Evolutionary conservation across 2,329 filamentous ascomycete species (phyloP).

Genomic region (Passalora sequoiae): DNA sequence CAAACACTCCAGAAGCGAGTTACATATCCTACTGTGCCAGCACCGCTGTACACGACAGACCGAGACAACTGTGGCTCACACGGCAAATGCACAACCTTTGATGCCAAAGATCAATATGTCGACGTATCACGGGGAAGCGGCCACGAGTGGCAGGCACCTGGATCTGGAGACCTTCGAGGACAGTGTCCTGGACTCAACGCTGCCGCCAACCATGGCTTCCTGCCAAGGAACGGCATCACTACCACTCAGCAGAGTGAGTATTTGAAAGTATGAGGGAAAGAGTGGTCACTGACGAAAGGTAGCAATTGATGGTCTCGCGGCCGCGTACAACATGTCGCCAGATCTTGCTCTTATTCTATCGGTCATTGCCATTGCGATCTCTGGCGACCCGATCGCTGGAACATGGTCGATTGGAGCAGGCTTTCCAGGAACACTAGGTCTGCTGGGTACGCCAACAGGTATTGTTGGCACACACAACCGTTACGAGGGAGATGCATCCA

Average conservation of each 20-base stretch:
- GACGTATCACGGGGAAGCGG: constrained; percentile 23
- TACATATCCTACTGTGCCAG: constrained; percentile 11
- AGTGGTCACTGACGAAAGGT: too few species aligned
- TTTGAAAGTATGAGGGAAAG: not conserved
- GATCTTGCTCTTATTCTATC: constrained; percentile 14
- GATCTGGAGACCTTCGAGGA: constrained; percentile 17
- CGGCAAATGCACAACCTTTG: constrained; percentile 23
- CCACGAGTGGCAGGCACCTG: constrained; percentile 28
- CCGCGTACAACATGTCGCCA: constrained; percentile 28
- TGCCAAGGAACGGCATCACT: not conserved
- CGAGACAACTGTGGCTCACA: constrained; percentile 19
- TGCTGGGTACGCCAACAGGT: constrained; percentile 10
- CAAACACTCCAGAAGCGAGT: constrained; percentile 10
- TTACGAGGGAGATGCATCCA: constrained; percentile 15
- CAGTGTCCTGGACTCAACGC: constrained; percentile 14
- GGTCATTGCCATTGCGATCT: constrained; percentile 16
- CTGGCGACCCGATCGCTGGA: constrained; percentile 17
- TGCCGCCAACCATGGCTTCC: constrained; percentile 22
- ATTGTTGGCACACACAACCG: constrained; percentile 11
- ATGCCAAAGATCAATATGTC: constrained; percentile 28
- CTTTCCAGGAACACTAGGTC: constrained; percentile 4
- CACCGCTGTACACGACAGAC: constrained; percentile 14
- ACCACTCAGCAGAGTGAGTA: not conserved
- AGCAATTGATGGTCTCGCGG: constrained; percentile 15
- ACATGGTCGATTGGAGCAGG: constrained; percentile 12